Conservation (phyloP, 2,329 filamentous ascomycete species). For the Fusarium cicatricum region DNA sequence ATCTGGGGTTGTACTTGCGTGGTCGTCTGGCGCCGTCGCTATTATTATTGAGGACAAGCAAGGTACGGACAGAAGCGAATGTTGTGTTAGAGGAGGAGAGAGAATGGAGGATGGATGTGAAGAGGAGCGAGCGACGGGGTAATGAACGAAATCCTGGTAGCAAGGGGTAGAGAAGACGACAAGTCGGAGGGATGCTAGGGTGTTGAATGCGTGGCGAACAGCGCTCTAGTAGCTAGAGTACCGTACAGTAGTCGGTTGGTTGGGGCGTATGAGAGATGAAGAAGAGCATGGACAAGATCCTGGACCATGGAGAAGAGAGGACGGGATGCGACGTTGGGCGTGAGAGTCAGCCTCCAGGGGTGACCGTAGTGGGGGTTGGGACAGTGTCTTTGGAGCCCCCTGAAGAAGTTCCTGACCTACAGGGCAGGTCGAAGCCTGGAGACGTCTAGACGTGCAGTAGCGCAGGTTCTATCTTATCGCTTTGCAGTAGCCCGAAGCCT, state of each 20-base stretch:
- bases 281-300: no score
- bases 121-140: conserved; percentile 37
- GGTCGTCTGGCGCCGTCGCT: conserved; percentile 25
- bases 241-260: no score
- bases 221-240: no score
- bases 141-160: conserved; percentile 37
- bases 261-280: conserved; percentile 35
- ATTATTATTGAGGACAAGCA: conserved; percentile 6
- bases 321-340: conserved; percentile 29
- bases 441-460: conserved; percentile 23
- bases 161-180: conserved; percentile 32
- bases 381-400: conserved; percentile 13
- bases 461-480: conserved; percentile 32
- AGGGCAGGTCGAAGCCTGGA: conserved; percentile 18
- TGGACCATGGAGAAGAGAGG: conserved; percentile 1
- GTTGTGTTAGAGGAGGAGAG: neutral
- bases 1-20: conserved; percentile 10
- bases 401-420: conserved; percentile 23
- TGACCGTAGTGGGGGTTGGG: conserved; percentile 34
- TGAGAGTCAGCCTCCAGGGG: no score
- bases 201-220: conserved; percentile 37
- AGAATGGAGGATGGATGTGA: neutral
- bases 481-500: conserved; percentile 15
- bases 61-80: conserved; percentile 17
- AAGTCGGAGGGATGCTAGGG: conserved; percentile 32